A percentile compares a stretch with the other conserved stretches of the same genome.
These are phyloP conservation scores for Claviceps paspali DNA, from an alignment of 2,329 filamentous ascomycete genomes.

Conservation along the genomic window DNA sequence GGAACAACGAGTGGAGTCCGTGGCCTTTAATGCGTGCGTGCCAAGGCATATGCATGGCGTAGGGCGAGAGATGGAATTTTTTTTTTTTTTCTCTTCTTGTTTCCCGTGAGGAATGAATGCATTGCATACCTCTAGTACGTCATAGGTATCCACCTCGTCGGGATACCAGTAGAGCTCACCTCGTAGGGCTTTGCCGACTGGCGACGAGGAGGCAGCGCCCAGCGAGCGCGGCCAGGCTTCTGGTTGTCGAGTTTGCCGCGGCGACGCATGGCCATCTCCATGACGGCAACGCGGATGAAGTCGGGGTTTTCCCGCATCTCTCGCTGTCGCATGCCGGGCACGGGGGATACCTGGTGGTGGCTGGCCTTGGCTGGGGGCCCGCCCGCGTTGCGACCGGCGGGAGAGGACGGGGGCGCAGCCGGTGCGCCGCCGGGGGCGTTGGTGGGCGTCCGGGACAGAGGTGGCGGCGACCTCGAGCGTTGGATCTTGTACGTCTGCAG, in stretches of 20 bases:
- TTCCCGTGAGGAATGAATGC: too few species aligned
- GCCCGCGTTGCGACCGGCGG: slow-evolving; percentile 8
- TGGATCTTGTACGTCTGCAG: slow-evolving; percentile 56
- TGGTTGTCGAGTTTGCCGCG: slow-evolving; percentile 51
- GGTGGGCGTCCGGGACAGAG: too few species aligned
- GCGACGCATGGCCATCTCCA: slow-evolving; percentile 58
- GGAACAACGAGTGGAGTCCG: too few species aligned
- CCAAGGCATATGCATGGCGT: too few species aligned
- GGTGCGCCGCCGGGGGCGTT: slow-evolving; percentile 9
- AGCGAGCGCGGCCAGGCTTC: slow-evolving; percentile 50
- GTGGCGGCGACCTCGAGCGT: slow-evolving; percentile 25
- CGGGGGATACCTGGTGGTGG: slow-evolving; percentile 17
- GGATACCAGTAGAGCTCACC: slow-evolving; percentile 41
- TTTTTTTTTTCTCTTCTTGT: too few species aligned
- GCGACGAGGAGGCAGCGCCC: slow-evolving; percentile 52
- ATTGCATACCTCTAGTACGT: slow-evolving; percentile 10
- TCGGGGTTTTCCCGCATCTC: slow-evolving; percentile 57
- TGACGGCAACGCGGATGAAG: slow-evolving; percentile 55
- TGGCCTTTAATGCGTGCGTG: too few species aligned
- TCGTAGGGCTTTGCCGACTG: slow-evolving; percentile 36
- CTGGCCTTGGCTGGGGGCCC: slow-evolving; percentile 13
- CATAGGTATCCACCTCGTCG: slow-evolving; percentile 39
- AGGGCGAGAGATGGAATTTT: too few species aligned
- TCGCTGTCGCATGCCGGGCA: slow-evolving; percentile 39
- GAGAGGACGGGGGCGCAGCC: not conserved